Evolutionary conservation across 306 rosid genomes (phyloP).

Genomic region (Pterocarpus macrocarpus): DNA sequence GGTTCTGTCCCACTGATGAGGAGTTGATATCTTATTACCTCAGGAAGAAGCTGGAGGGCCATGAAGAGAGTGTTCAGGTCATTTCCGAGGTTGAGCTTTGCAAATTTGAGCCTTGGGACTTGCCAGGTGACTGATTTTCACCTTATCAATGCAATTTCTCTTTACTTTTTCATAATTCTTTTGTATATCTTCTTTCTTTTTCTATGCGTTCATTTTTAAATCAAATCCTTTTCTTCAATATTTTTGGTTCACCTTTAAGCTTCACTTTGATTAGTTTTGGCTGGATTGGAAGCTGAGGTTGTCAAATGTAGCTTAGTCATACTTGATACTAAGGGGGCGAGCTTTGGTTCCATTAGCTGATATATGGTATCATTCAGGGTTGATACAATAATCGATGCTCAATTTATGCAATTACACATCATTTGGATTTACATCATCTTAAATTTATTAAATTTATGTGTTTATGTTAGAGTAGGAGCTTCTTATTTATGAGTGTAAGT

Average conservation of each 20-base stretch:
- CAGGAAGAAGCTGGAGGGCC: constrained; percentile 70
- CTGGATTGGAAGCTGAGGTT: neutral
- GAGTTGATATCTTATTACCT: constrained; percentile 87
- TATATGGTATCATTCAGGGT: neutral
- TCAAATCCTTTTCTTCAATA: neutral
- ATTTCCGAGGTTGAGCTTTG: constrained; percentile 88
- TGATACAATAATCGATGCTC: neutral
- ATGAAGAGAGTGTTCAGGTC: constrained; percentile 72
- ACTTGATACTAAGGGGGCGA: neutral
- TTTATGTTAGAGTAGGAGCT: neutral
- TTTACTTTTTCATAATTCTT: too few species aligned
- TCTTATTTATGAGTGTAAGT: constrained; percentile 20
- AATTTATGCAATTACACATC: neutral
- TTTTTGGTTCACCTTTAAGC: neutral
- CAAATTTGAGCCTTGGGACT: constrained; percentile 90
- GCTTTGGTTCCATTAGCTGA: neutral
- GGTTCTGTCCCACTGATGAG: constrained; percentile 94
- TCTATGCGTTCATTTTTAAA: neutral
- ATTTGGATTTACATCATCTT: neutral
- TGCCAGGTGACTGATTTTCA: constrained; percentile 64
- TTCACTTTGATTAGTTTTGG: neutral
- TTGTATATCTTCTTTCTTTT: neutral
- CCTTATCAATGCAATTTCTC: too few species aligned
- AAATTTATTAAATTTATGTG: neutral
- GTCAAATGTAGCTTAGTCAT: too few species aligned